phyloP scores from a whole-genome alignment of 2,329 filamentous ascomycete species.

The Fusarium sp. region DNA sequence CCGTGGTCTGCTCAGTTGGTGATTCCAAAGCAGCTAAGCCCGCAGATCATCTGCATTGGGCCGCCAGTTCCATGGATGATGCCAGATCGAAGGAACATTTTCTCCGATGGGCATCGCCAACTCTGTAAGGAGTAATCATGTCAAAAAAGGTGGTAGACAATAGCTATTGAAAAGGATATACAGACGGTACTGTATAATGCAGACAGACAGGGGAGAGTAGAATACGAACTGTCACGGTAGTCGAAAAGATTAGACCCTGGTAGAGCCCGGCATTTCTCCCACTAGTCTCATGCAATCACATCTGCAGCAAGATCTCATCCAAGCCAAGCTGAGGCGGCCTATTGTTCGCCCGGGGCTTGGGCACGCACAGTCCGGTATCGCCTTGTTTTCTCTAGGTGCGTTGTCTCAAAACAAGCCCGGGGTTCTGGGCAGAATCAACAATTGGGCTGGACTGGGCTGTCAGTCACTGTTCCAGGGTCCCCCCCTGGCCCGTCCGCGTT shows the following conservation, averaged over 20 bases:
- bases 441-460: neutral
- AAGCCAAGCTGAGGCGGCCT: conserved; percentile 30
- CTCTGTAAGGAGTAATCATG: conserved; percentile 1
- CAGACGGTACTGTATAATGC: neutral
- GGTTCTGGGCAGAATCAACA: conserved; percentile 1
- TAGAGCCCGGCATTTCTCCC: conserved; percentile 29
- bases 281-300: conserved; percentile 28
- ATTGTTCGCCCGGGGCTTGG: conserved; percentile 1
- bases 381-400: conserved; percentile 20
- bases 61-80: conserved; percentile 19
- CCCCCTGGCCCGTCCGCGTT: conserved; percentile 31
- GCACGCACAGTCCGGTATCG: neutral
- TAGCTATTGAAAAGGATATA: neutral
- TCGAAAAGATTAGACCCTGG: conserved; percentile 26
- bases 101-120: neutral
- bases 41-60: conserved; percentile 40
- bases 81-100: conserved; percentile 3
- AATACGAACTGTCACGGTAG: conserved; percentile 25
- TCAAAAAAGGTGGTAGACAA: neutral
- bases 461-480: conserved; percentile 20
- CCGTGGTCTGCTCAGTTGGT: conserved; percentile 34
- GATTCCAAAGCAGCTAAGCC: conserved; percentile 25
- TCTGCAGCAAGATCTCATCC: conserved; percentile 27
- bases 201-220: neutral
- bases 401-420: conserved; percentile 8